Evolutionary conservation across 345 rosid genomes (phyloP), one percentile per base, ranked within the genome.

Genomic region (Lepidium didymum): DNA sequence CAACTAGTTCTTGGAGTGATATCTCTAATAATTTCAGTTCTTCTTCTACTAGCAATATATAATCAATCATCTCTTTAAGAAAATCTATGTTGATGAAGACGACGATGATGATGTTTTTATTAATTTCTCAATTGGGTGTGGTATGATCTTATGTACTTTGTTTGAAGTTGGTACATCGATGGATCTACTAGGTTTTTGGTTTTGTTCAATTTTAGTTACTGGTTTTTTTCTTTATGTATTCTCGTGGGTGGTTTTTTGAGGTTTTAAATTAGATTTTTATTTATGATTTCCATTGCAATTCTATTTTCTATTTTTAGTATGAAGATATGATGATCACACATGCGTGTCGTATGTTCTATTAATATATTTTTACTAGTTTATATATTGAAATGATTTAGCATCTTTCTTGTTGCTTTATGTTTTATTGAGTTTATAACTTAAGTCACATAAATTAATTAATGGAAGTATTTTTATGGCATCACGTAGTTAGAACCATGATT

Each of bases 1-100:
- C 67, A 15, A 75, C 79, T 31, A 76, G 63, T 64, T 76, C 79
- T 10, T 76, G 79, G 79, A 76, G 75, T 59, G 79, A 76, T 31
- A 67, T 70, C 57, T 76, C 79, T 56, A 76, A 67, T 67, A 74
- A 76, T 45, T 70, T 76, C 57, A 76, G 75, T 44, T 70, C 72
- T 49, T 76, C 76, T 64, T 76, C 79, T 25, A 70, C 78, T 46
- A 75, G 78, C 37, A 75, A 75, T 37, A 67, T 74, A 44, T 74
- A 67, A 61, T 58, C 55, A 50, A 4, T 27, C 34, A 33, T 38
- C 45, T 29, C 34, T 42, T n/a, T 62, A n/a, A 63, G 36, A 6
- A 25, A n/a, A 47, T 14, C 54, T 51, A 19, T 51, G 40, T 53
- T n/a, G 60, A 38, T 65, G 63, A 72, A 47, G 52, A 21, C 3